These are phyloP conservation scores for Mrakia blollopis DNA, from an alignment of 768 basidiomycete genomes.

Conservation along the genomic window DNA sequence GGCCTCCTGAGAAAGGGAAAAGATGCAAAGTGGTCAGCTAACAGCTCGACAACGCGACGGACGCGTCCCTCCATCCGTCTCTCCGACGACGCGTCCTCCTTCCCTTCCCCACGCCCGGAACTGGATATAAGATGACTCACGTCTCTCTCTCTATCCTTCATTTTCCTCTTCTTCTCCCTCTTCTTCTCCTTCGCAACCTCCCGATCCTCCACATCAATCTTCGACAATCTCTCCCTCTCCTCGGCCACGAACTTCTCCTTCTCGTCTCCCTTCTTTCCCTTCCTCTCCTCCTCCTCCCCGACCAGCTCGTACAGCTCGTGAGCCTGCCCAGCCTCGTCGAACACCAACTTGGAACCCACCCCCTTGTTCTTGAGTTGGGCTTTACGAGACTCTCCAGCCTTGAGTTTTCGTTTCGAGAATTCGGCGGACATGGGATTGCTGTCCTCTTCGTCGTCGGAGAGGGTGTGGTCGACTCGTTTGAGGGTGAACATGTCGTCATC, in stretches of 20 bases:
- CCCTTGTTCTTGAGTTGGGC: conserved; percentile 60
- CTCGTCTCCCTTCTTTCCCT: conserved; percentile 55
- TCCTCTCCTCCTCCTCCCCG: conserved; percentile 64
- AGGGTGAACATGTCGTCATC: conserved; percentile 86
- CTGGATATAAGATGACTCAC: conserved; percentile 43
- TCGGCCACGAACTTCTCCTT: conserved; percentile 67
- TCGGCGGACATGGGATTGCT: conserved; percentile 33
- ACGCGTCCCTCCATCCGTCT: background rate
- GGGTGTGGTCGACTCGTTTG: conserved; percentile 81
- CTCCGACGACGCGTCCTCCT: background rate
- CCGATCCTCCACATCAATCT: conserved; percentile 69
- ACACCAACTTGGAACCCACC: conserved; percentile 68
- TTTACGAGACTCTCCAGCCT: conserved; percentile 67
- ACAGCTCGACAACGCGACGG: background rate
- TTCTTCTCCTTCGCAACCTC: conserved; percentile 80
- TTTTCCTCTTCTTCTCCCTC: conserved; percentile 83
- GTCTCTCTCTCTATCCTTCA: conserved; percentile 68
- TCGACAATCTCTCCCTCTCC: conserved; percentile 66
- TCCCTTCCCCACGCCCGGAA: too few species aligned
- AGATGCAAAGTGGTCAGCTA: conserved; percentile 27
- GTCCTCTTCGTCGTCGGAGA: conserved; percentile 44
- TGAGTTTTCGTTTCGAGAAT: conserved; percentile 81
- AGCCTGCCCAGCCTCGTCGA: conserved; percentile 78
- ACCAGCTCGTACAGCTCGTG: conserved; percentile 78
- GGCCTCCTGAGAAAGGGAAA: conserved; percentile 21